Conservation (phyloP, 768 basidiomycete genomes). For the Panellus pusillus region DNA sequence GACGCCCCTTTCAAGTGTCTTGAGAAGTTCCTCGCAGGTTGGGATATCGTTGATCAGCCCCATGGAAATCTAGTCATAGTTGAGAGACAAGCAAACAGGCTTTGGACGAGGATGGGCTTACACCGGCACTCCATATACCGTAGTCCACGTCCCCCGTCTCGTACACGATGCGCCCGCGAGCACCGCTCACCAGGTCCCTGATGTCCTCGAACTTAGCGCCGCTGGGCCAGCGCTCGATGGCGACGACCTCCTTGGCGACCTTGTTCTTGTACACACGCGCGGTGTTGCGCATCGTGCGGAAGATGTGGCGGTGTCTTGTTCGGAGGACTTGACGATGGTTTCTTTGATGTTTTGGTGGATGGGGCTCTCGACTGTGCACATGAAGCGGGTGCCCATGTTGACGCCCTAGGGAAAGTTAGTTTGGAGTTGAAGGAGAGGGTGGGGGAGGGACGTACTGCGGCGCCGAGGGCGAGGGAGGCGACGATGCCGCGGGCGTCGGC, state of each 20-base stretch:
- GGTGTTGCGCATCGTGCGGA: slow-evolving; percentile 83
- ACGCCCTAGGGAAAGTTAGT: slow-evolving; percentile 55
- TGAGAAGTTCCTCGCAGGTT: slow-evolving; percentile 71
- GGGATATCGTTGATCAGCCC: slow-evolving; percentile 85
- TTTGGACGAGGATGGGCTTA: background rate
- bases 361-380: slow-evolving; percentile 88
- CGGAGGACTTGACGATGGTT: slow-evolving; percentile 79
- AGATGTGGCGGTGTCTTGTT: slow-evolving; percentile 86
- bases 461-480: slow-evolving; percentile 79
- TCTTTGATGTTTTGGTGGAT: slow-evolving; percentile 91
- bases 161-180: slow-evolving; percentile 71
- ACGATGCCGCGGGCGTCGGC: slow-evolving; percentile 80
- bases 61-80: slow-evolving; percentile 36
- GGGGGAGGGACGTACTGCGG: slow-evolving; percentile 51
- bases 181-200: slow-evolving; percentile 72
- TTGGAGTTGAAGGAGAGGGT: background rate
- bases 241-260: slow-evolving; percentile 82
- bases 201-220: slow-evolving; percentile 89
- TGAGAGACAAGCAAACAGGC: background rate
- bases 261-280: slow-evolving; percentile 87
- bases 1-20: slow-evolving; percentile 70
- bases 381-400: slow-evolving; percentile 92
- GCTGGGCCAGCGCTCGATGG: slow-evolving; percentile 74
- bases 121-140: slow-evolving; percentile 81
- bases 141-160: slow-evolving; percentile 83